phyloP scores from a whole-genome alignment of 1,284 basidiomycete genomes.

The Malassezia globosa region DNA sequence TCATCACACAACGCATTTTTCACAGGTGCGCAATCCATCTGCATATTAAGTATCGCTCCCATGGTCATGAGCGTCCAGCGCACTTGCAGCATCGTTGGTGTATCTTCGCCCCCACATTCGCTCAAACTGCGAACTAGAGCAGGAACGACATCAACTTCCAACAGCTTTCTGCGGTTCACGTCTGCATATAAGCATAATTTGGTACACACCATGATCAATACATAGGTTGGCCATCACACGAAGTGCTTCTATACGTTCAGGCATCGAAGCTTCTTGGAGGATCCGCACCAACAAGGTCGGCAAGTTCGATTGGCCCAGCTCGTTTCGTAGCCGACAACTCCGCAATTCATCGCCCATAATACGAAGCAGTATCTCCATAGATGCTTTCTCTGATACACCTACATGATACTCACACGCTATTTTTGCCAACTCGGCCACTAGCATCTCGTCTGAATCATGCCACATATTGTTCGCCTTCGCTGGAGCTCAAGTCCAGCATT shows the following conservation, averaged over 20 bases:
- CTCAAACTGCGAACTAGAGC: neutral
- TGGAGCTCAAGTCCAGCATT: no score
- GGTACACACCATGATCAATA: slow-evolving; percentile 7
- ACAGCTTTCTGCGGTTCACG: no score
- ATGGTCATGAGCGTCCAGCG: neutral
- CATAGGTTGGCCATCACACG: slow-evolving; percentile 14
- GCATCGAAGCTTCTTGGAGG: neutral
- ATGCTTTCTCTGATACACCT: no score
- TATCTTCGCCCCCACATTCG: neutral
- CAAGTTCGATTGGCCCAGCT: slow-evolving; percentile 8
- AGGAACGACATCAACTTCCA: neutral
- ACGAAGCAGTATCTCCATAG: neutral
- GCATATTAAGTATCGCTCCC: slow-evolving; percentile 8
- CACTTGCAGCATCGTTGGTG: neutral
- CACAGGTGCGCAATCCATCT: slow-evolving; percentile 5
- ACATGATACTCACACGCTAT: no score
- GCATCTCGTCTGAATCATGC: neutral
- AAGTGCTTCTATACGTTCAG: slow-evolving; percentile 1
- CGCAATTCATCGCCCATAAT: slow-evolving; percentile 7
- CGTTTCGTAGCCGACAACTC: slow-evolving; percentile 4
- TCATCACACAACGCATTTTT: neutral
- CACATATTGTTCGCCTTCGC: no score
- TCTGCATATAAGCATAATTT: no score
- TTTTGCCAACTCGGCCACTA: no score
- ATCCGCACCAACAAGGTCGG: neutral